Percentiles rank a stretch among this genome's conserved stretches.
Evolutionary conservation across 768 basidiomycete genomes (phyloP).

Genomic region (Kwoniella sp.): DNA sequence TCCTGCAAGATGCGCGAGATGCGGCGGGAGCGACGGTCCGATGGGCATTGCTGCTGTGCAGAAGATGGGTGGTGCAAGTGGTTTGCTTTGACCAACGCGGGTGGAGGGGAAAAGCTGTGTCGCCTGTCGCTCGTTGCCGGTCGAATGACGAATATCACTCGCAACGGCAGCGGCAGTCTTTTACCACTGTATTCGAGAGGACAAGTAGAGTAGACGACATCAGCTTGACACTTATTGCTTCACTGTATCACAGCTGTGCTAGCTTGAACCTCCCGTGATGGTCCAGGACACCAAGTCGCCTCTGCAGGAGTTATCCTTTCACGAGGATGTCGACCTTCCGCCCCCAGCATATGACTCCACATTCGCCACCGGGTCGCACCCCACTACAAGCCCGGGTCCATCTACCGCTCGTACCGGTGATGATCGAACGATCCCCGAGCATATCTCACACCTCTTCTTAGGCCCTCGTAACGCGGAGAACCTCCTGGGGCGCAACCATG

Average conservation of each 20-base stretch:
- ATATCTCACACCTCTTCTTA: conserved; percentile 22
- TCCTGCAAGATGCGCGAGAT: conserved; percentile 41
- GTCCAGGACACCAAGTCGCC: conserved; percentile 8
- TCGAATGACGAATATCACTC: neutral
- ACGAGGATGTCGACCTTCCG: conserved; percentile 3
- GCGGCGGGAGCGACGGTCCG: conserved; percentile 50
- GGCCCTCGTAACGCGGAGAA: conserved; percentile 27
- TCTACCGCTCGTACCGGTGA: neutral
- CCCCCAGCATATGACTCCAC: conserved; percentile 18
- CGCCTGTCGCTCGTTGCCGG: neutral
- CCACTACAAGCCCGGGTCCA: neutral
- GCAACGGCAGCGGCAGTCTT: too few relatives aligned
- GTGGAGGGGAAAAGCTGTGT: neutral
- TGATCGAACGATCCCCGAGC: conserved; percentile 9
- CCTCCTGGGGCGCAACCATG: conserved; percentile 1
- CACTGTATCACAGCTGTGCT: too few relatives aligned
- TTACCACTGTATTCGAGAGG: too few relatives aligned
- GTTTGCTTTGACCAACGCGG: too few relatives aligned
- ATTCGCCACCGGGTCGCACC: conserved; percentile 4
- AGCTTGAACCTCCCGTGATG: too few relatives aligned
- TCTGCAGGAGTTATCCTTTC: neutral
- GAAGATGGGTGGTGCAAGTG: neutral
- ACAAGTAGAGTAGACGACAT: too few relatives aligned
- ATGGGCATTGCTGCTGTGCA: conserved; percentile 47
- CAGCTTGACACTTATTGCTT: too few relatives aligned